phyloP scores from a whole-genome alignment of 352 stramenopile species.

The Globisporangium irregulare region DNA sequence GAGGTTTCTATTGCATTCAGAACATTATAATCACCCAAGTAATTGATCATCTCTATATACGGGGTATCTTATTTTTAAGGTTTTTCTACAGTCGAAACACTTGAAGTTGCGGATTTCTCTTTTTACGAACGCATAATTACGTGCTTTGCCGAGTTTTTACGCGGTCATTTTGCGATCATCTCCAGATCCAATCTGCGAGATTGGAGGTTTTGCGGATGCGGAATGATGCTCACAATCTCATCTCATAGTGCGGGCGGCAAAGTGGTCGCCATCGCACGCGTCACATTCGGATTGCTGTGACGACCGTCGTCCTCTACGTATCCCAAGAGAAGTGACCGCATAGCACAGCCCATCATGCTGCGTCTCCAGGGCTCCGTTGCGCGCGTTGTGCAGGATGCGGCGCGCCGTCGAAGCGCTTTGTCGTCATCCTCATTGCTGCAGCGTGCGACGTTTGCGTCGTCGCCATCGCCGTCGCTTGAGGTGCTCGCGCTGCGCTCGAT shows the following conservation, averaged over 20 bases:
- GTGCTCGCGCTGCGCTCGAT: conserved; percentile 64
- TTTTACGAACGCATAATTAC: conserved; percentile 3
- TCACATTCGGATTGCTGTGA: conserved; percentile 1
- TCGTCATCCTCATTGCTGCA: neutral
- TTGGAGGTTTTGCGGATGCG: neutral
- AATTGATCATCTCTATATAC: neutral
- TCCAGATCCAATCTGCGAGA: neutral
- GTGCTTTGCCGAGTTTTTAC: neutral
- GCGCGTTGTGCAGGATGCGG: conserved; percentile 23
- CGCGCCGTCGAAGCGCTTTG: conserved; percentile 1
- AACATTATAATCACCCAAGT: neutral
- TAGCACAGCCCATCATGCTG: conserved; percentile 33
- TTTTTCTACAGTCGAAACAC: neutral
- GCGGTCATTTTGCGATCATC: neutral
- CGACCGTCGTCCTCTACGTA: neutral
- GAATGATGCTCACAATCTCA: neutral
- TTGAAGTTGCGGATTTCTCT: neutral
- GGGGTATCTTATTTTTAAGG: neutral
- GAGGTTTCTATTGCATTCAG: neutral
- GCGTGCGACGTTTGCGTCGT: conserved; percentile 24
- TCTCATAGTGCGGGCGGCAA: neutral
- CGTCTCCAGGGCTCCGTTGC: conserved; percentile 43
- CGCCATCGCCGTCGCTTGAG: conserved; percentile 49
- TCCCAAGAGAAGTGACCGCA: neutral
- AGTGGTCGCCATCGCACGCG: neutral